phyloP scores from a whole-genome alignment of 306 rosid species.

The Myrica gale region DNA sequence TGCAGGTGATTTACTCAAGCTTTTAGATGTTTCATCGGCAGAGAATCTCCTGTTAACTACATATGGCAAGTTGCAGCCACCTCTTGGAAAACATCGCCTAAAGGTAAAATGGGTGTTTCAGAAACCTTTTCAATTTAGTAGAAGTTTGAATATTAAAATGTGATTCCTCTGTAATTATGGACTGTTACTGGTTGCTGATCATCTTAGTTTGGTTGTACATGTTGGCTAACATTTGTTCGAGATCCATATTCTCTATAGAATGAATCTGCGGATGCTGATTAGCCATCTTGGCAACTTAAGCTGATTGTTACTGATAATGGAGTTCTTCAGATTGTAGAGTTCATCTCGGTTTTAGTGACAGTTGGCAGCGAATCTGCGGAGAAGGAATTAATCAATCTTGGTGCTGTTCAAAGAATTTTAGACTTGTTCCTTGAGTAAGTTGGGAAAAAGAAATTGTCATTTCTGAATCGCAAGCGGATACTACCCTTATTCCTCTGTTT shows the following conservation, averaged over 20 bases:
- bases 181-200: neutral
- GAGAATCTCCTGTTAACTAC: constrained; percentile 74
- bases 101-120: constrained; percentile 54
- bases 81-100: constrained; percentile 94
- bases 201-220: neutral
- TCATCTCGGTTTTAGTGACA: constrained; percentile 76
- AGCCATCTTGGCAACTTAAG: constrained; percentile 12
- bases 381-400: constrained; percentile 76
- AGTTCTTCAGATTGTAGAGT: constrained; percentile 78
- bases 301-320: constrained; percentile 20
- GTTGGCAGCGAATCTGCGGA: constrained; percentile 90
- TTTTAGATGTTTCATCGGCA: constrained; percentile 68
- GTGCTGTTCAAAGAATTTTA: constrained; percentile 76
- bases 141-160: constrained; percentile 11
- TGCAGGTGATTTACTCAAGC: constrained; percentile 89
- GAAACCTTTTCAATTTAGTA: neutral
- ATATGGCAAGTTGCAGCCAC: constrained; percentile 91
- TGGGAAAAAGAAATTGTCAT: constrained; percentile 17
- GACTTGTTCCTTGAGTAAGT: constrained; percentile 90
- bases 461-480: constrained; percentile 20
- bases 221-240: neutral
- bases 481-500: constrained; percentile 34
- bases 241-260: neutral
- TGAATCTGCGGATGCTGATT: constrained; percentile 15
- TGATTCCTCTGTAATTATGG: neutral